Base-by-base conservation (phyloP, 2,329 filamentous ascomycete genomes). In the Zalaria obscura region DNA sequence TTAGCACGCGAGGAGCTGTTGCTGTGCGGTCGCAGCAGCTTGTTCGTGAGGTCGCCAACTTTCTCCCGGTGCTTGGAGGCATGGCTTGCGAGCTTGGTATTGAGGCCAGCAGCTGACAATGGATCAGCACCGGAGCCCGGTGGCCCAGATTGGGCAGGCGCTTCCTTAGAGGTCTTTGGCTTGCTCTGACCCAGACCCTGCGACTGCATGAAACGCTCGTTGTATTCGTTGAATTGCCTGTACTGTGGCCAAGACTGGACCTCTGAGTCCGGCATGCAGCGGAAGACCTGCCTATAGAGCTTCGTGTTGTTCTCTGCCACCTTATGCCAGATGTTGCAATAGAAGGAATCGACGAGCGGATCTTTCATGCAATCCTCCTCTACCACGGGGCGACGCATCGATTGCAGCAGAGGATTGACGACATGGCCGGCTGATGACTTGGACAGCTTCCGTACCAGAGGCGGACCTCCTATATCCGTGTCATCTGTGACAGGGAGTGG, bases 191-290 rank as follows among this genome's bases (percentile, higher is more conserved):
- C 58, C 50, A 65, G 51, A 52, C 68, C 59, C 67, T 84, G 60
- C 52, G 73, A 61, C 51, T 82, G 78, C 42, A 75, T 73, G 66
- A 98, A 95, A 36, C 78, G 75, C 50, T 82, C 77, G 11, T 73
- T 72, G 57, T 95, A 96, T 4, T 78, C 72, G 41, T 75, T 71
- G 55, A 83, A 93, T 50, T 93, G 82, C 48, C 84, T 81, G 62
- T 98, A 98, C 48, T 93, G 83, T 50, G 83, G 79, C 91, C 91
- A 98, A 35, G 83, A 89, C 48, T 78, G 80, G 26, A 94, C 91
- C 55, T 95, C 86, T 40, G 80, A 95, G 58, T 98, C 91, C 1
- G 91, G 91, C 83, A 93, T 93, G 61, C 88, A 95, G 37, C 88
- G 79, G 67, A 98, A 98, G 5, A 98, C 89, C 46, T 83, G 78